Base-by-base conservation (phyloP, 805 yeast genomes). In the Yarrowia sp. region DNA sequence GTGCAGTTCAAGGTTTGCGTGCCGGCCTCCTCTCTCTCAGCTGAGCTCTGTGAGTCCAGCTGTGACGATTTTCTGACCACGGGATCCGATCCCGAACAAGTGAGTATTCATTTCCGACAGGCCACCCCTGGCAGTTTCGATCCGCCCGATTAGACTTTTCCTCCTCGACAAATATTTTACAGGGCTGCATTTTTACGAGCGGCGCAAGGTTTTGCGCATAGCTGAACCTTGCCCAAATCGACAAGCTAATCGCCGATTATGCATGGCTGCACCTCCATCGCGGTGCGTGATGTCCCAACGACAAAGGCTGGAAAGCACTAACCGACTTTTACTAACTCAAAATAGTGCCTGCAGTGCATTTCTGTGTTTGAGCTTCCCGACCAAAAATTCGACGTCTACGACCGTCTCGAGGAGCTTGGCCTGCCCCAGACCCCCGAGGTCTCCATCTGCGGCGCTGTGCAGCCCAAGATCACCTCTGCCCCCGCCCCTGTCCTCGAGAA, bases 301-400 rank as follows among this genome's bases (percentile, higher is more conserved):
- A 18, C 25, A 27, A n/a, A n/a, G n/a, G n/a, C n/a, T n/a, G n/a
- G n/a, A n/a, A n/a, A n/a, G n/a, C n/a, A n/a, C n/a, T n/a, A n/a
- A n/a, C n/a, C n/a, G n/a, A n/a, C n/a, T n/a, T n/a, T 6, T 51
- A 35, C 58, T 51, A 33, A 51, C 58, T n/a, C 53, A 44, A 27
- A 6, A 4, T 8, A 51, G 58, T 51, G 58, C 58, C 58, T 51
- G 42, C 58, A 51, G 58, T 51, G 58, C 36, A 27, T 51, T 18
- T 35, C 58, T 9, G 42, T 51, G 24, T 51, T 33, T 24, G 42
- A 32, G n/a, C 58, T 51, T 6, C 42, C 31, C 24, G 42, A 51
- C 16, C 41, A 49, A 19, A 24, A 51, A 21, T 21, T 22, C 22
- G 41, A 35, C 24, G 58, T 51, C 9, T 24, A 33, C 58, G 32